Base-by-base conservation (phyloP, 176 grass and related monocot genomes). In the Stipa capillata region DNA sequence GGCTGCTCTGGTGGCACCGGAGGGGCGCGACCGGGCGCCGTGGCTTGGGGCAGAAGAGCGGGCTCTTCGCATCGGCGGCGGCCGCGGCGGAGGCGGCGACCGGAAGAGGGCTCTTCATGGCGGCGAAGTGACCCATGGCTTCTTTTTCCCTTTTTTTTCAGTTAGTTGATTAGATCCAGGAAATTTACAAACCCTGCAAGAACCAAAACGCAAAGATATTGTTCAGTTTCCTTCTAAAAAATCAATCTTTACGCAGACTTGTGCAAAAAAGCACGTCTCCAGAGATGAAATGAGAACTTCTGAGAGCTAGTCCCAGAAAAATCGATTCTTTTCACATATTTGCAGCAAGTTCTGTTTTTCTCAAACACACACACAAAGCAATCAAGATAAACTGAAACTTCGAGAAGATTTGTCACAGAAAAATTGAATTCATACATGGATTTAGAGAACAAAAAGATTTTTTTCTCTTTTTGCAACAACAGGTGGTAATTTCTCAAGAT, bases 1-100 rank as follows among this genome's bases (percentile, higher is more conserved):
- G 82, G 76, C 76, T 81, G 90, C 82, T 93, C 25, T 90, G 82
- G 21, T 92, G 87, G 89, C 80, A 94, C 33, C 92, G 83, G 64
- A 92, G 80, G 0, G 89, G 79, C 2, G 81, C 69, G 14, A 87
- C 85, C 0, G 92, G 73, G 17, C 94, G 94, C 24, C 95, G 87
- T 2, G 95, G 95, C 49, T 98, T 98, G 68, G 95, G 95, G 78
- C 95, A 98, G 64, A 90, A 94, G 49, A 97, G 86, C 13, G 94
- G 87, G 66, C 85, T 87, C 74, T 86, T 83, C n/a, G 69, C 79
- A 8, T 89, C 87, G 33, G 43, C 35, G 28, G 43, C 60, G 44
- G 43, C 48, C 25, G 79, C 42, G 49, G 82, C 55, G n/a, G n/a
- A n/a, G n/a, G n/a, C n/a, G 34, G 81, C 52, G 37, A 84, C 82